A percentile compares a stretch with the other conserved stretches of the same genome.
These are phyloP conservation scores for Wickerhamiella parazyma DNA, from an alignment of 805 yeast species.

Conservation along the genomic window DNA sequence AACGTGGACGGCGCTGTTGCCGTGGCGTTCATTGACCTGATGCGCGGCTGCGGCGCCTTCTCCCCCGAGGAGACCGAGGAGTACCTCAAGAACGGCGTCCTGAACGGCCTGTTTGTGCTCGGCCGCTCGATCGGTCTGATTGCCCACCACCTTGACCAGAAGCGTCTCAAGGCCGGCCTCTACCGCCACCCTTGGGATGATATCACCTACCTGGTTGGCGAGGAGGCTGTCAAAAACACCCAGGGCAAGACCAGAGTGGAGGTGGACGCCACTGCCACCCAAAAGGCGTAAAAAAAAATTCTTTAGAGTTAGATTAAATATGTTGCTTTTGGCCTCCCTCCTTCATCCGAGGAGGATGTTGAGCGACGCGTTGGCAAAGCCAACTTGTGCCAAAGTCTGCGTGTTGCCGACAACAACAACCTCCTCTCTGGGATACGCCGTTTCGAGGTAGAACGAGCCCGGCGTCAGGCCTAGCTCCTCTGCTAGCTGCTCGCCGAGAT, in stretches of 20 bases:
- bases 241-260: slow-evolving; percentile 26
- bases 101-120: slow-evolving; percentile 33
- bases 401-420: slow-evolving; percentile 17
- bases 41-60: slow-evolving; percentile 34
- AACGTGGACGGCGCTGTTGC: slow-evolving; percentile 37
- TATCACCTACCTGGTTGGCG: slow-evolving; percentile 31
- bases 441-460: slow-evolving; percentile 17
- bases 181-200: slow-evolving; percentile 39
- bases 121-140: slow-evolving; percentile 36
- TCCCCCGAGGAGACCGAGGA: slow-evolving; percentile 33
- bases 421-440: slow-evolving; percentile 24
- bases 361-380: slow-evolving; percentile 22
- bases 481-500: slow-evolving; percentile 20
- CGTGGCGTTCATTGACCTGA: slow-evolving; percentile 31
- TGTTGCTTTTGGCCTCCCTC: neutral
- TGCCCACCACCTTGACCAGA: slow-evolving; percentile 35
- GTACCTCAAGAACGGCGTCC: slow-evolving; percentile 34
- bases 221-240: slow-evolving; percentile 22
- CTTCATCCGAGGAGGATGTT: neutral
- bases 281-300: slow-evolving; percentile 14
- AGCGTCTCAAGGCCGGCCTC: slow-evolving; percentile 34
- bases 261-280: slow-evolving; percentile 25
- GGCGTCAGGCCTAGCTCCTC: slow-evolving; percentile 16
- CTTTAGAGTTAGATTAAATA: neutral
- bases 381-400: slow-evolving; percentile 22